phyloP scores from a whole-genome alignment of 2,329 filamentous ascomycete species.

The Chalara sp. region DNA sequence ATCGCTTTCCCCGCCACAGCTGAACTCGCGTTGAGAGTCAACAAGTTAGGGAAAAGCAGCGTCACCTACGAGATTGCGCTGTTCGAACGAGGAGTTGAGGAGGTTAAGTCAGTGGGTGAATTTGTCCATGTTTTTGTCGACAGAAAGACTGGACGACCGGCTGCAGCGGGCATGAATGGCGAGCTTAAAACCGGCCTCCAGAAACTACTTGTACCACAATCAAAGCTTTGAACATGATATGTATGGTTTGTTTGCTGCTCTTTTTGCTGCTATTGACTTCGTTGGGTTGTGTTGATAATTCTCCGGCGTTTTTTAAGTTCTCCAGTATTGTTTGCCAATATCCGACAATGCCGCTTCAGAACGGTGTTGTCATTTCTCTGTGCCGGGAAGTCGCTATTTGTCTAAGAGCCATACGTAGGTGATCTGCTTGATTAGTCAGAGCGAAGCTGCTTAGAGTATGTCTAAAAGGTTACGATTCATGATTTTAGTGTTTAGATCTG shows the following conservation, averaged over 20 bases:
- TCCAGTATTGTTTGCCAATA: too few relatives aligned
- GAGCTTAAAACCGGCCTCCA: constrained; percentile 52
- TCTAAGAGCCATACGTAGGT: too few relatives aligned
- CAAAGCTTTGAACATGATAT: constrained; percentile 19
- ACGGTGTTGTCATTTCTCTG: too few relatives aligned
- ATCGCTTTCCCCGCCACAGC: constrained; percentile 77
- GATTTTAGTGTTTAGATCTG: too few relatives aligned
- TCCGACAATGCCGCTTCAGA: too few relatives aligned
- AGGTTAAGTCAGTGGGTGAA: constrained; percentile 76
- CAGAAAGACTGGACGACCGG: constrained; percentile 62
- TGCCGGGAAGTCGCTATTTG: too few relatives aligned
- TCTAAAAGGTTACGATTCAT: too few relatives aligned
- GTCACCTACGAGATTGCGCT: constrained; percentile 87
- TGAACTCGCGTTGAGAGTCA: constrained; percentile 75
- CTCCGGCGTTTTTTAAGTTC: too few relatives aligned
- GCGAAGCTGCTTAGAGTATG: too few relatives aligned
- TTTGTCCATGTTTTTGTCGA: constrained; percentile 90
- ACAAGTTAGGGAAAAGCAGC: constrained; percentile 77
- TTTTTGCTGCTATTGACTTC: background rate
- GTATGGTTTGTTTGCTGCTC: background rate
- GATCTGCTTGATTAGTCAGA: too few relatives aligned
- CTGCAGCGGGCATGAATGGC: constrained; percentile 54
- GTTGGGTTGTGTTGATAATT: too few relatives aligned
- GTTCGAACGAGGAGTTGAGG: constrained; percentile 67
- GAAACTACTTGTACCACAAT: constrained; percentile 38